Percentiles rank a stretch among this genome's conserved stretches.
phyloP scores from a whole-genome alignment of 2,329 filamentous ascomycete genomes.

The Colletotrichum tabaci region DNA sequence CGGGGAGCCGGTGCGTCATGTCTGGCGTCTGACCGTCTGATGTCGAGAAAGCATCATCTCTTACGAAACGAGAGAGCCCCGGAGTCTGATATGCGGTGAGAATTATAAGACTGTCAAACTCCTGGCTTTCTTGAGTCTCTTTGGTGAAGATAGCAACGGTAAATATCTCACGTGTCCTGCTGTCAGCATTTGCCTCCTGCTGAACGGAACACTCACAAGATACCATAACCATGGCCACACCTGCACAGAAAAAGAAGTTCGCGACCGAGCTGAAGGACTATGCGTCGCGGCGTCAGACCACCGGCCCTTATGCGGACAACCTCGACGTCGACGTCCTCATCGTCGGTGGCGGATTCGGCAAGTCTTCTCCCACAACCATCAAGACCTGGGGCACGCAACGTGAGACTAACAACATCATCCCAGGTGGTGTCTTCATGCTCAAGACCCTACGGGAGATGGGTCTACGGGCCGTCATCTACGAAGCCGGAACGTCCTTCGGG shows the following conservation, averaged over 20 bases:
- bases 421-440: constrained; percentile 63
- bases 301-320: constrained; percentile 59
- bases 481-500: constrained; percentile 66
- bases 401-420: not conserved
- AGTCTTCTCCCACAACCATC: not conserved
- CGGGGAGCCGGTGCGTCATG: not conserved
- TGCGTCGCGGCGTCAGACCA: constrained; percentile 47
- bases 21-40: constrained; percentile 6
- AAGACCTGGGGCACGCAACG: not conserved
- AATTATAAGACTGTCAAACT: not conserved
- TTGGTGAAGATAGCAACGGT: too few relatives aligned
- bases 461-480: constrained; percentile 63
- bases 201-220: not conserved
- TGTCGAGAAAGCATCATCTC: constrained; percentile 20
- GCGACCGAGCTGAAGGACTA: constrained; percentile 59
- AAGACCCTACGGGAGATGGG: constrained; percentile 67
- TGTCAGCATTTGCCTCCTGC: not conserved
- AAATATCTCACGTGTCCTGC: too few relatives aligned
- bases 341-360: constrained; percentile 60
- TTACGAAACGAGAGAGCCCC: constrained; percentile 19
- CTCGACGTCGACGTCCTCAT: constrained; percentile 61
- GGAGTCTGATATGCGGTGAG: too few relatives aligned
- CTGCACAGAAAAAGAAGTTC: constrained; percentile 52
- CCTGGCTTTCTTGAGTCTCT: too few relatives aligned
- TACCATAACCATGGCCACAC: constrained; percentile 43